Conservation (phyloP, 2,329 filamentous ascomycete species). For the Chrysoporthe cubensis region DNA sequence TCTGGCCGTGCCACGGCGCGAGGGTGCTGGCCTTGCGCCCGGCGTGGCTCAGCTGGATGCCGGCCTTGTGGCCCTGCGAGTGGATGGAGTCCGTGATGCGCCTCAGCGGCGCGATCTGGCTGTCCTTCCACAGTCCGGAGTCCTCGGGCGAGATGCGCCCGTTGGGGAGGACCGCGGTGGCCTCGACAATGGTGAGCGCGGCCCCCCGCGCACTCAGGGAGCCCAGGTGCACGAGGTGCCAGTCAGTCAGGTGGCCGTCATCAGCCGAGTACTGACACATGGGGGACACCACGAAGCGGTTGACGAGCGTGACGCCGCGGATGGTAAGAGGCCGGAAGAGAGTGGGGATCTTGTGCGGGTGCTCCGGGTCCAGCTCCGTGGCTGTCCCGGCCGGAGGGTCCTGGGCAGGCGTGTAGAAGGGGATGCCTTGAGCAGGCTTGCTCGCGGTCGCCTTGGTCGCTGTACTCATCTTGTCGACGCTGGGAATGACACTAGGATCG, state of each 20-base stretch:
- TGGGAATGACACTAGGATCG: not conserved
- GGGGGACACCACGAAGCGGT: conserved; percentile 62
- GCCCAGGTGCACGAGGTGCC: conserved; percentile 74
- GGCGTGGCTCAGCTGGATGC: conserved; percentile 81
- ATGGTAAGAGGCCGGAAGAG: conserved; percentile 61
- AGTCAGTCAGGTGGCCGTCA: conserved; percentile 74
- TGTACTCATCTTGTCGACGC: not conserved
- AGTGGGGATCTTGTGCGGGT: conserved; percentile 49
- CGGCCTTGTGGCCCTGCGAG: conserved; percentile 75
- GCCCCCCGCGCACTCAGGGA: conserved; percentile 78
- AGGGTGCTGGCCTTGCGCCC: conserved; percentile 68
- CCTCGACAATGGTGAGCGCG: conserved; percentile 76
- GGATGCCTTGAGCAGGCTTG: conserved; percentile 48
- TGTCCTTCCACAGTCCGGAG: conserved; percentile 80
- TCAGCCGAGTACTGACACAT: conserved; percentile 65
- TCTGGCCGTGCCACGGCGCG: conserved; percentile 67
- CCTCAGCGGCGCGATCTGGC: conserved; percentile 73
- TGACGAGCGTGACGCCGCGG: conserved; percentile 55
- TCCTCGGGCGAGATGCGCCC: conserved; percentile 85
- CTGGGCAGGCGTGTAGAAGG: conserved; percentile 61
- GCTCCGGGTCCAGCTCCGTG: conserved; percentile 31
- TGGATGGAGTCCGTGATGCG: conserved; percentile 79
- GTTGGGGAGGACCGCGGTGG: conserved; percentile 73
- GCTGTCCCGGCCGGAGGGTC: conserved; percentile 55
- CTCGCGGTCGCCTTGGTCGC: conserved; percentile 36